phyloP scores from a whole-genome alignment of 108 stramenopile genomes.

The Nitzschia palea region DNA sequence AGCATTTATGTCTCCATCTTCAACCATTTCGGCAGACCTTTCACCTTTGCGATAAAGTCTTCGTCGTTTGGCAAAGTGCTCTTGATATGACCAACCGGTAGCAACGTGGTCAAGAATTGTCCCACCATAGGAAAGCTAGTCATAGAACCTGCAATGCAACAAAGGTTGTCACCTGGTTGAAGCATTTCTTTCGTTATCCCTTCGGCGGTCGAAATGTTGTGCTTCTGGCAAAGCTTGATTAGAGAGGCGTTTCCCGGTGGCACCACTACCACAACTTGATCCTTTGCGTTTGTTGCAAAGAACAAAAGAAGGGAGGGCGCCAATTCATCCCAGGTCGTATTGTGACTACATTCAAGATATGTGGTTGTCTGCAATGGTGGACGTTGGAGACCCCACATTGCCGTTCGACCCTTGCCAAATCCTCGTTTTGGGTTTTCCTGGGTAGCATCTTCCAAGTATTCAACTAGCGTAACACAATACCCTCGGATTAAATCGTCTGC shows the following conservation, averaged over 20 bases:
- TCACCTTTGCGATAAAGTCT: conserved; percentile 60
- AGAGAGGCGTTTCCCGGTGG: conserved; percentile 23
- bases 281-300: conserved; percentile 74
- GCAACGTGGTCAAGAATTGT: conserved; percentile 72
- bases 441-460: conserved; percentile 67
- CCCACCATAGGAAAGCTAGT: conserved; percentile 67
- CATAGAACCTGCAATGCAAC: conserved; percentile 34
- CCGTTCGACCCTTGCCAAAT: conserved; percentile 60
- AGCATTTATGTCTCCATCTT: neutral
- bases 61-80: conserved; percentile 73
- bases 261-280: conserved; percentile 63
- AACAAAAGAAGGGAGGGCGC: conserved; percentile 66
- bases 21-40: conserved; percentile 70
- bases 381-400: conserved; percentile 85
- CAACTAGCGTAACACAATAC: conserved; percentile 62
- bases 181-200: conserved; percentile 33
- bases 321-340: conserved; percentile 49
- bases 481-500: conserved; percentile 48
- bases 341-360: conserved; percentile 41
- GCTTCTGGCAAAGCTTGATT: conserved; percentile 46
- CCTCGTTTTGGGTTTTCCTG: conserved; percentile 60
- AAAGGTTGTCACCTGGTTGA: conserved; percentile 42
- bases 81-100: conserved; percentile 84
- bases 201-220: conserved; percentile 37
- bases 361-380: conserved; percentile 77